Conservation (phyloP, 2,329 filamentous ascomycete genomes). For the Trichoderma brevicompactum region DNA sequence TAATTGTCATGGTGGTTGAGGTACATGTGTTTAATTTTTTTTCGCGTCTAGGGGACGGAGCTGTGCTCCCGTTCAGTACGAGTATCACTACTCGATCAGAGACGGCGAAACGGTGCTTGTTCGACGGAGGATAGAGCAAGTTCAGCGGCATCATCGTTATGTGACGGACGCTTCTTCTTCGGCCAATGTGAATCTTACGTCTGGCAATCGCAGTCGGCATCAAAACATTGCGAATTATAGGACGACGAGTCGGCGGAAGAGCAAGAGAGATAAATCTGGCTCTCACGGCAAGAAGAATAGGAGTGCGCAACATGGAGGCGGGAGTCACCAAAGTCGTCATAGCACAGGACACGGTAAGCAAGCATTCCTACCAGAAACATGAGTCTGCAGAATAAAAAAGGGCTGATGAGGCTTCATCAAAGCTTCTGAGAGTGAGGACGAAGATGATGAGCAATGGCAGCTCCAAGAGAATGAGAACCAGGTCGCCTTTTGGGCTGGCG, state of each 20-base stretch:
- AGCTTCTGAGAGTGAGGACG: background rate
- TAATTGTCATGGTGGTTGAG: background rate
- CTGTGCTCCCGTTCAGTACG: background rate
- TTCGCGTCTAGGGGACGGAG: background rate
- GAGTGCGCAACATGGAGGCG: background rate
- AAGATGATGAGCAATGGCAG: background rate
- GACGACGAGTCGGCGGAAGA: background rate
- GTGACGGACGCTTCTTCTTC: background rate
- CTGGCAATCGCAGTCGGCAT: background rate
- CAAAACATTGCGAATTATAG: background rate
- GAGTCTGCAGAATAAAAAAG: background rate
- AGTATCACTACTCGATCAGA: background rate
- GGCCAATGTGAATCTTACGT: background rate
- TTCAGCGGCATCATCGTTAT: background rate
- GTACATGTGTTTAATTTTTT: background rate
- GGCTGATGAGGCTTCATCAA: background rate
- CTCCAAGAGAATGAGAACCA: background rate
- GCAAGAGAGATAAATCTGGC: background rate
- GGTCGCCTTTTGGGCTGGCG: constrained; percentile 6
- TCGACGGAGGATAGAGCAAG: background rate
- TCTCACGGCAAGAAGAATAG: background rate
- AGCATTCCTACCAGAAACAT: background rate
- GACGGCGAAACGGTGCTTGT: constrained; percentile 5
- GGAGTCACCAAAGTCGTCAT: background rate
- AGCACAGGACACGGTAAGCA: background rate